Evolutionary conservation across 2,329 filamentous ascomycete genomes (phyloP).

Genomic region (Parafenestella ontariensis): DNA sequence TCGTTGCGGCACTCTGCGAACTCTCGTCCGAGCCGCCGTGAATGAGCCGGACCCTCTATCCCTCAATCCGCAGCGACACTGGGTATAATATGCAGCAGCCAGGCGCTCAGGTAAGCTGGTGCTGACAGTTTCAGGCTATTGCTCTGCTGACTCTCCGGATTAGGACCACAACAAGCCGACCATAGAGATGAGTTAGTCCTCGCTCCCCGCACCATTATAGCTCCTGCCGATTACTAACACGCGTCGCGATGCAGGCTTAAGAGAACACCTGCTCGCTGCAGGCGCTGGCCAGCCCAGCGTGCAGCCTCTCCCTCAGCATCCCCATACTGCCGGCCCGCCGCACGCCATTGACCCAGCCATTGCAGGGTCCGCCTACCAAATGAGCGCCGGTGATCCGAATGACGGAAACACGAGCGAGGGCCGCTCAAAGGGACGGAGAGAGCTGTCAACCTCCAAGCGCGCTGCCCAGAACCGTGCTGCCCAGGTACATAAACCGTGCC

Average conservation of each 20-base stretch:
- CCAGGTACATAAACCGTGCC: slow-evolving; percentile 67
- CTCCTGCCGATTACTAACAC: slow-evolving; percentile 42
- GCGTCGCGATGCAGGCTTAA: slow-evolving; percentile 58
- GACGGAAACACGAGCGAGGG: slow-evolving; percentile 57
- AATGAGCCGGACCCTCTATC: slow-evolving; percentile 42
- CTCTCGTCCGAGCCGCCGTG: slow-evolving; percentile 11
- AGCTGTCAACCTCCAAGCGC: slow-evolving; percentile 93
- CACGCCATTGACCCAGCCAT: slow-evolving; percentile 67
- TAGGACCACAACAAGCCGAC: slow-evolving; percentile 46
- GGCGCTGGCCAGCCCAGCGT: slow-evolving; percentile 52
- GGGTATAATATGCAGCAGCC: slow-evolving; percentile 47
- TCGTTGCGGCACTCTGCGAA: neutral
- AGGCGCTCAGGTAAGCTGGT: slow-evolving; percentile 62
- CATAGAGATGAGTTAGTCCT: slow-evolving; percentile 54
- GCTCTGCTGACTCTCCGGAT: slow-evolving; percentile 35
- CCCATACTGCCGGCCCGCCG: slow-evolving; percentile 53
- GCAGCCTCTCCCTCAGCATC: slow-evolving; percentile 43
- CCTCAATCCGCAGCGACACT: slow-evolving; percentile 42
- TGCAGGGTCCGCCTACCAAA: slow-evolving; percentile 57
- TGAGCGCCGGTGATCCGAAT: slow-evolving; percentile 56
- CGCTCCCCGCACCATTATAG: slow-evolving; percentile 10
- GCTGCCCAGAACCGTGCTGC: slow-evolving; percentile 96
- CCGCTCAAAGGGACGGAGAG: slow-evolving; percentile 73
- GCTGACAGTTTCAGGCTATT: slow-evolving; percentile 22
- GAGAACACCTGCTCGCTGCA: slow-evolving; percentile 67